phyloP scores from a whole-genome alignment of 202 grass and related monocot genomes.

The Elaeis oleifera region DNA sequence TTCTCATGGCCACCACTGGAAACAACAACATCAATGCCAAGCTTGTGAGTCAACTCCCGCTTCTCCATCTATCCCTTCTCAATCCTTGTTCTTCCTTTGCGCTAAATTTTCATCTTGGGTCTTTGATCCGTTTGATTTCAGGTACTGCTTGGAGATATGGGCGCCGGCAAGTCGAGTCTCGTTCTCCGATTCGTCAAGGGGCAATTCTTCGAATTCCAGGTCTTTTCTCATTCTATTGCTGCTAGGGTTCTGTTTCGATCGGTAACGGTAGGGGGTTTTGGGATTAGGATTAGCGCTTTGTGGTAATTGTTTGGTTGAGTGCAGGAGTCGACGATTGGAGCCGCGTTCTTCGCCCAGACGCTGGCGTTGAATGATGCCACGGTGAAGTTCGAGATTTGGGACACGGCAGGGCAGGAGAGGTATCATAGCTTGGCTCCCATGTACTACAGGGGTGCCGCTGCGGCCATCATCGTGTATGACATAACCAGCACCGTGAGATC shows the following conservation, averaged over 20 bases:
- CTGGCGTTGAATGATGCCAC: slow-evolving; percentile 39
- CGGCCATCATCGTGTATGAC: slow-evolving; percentile 69
- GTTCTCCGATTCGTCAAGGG: slow-evolving; percentile 62
- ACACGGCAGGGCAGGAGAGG: slow-evolving; percentile 65
- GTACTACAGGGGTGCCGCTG: slow-evolving; percentile 67
- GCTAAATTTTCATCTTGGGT: no score
- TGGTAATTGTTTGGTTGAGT: not conserved
- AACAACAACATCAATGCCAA: no score
- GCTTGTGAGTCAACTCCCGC: no score
- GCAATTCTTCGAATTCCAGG: slow-evolving; percentile 65
- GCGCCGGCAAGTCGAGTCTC: slow-evolving; percentile 74
- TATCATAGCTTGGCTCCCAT: slow-evolving; percentile 81
- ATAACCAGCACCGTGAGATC: slow-evolving; percentile 45
- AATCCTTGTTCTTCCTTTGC: no score
- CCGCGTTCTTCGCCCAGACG: slow-evolving; percentile 74
- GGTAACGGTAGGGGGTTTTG: no score
- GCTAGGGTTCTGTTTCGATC: no score
- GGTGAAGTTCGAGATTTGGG: slow-evolving; percentile 69
- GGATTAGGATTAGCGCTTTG: no score
- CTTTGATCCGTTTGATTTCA: slow-evolving; percentile 6
- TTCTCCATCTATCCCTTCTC: no score
- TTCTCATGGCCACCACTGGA: no score
- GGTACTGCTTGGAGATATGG: slow-evolving; percentile 76
- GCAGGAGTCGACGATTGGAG: slow-evolving; percentile 77
- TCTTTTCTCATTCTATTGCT: not conserved